A percentile compares a stretch with the other conserved stretches of the same genome.
Evolutionary conservation across 345 rosid species (phyloP).

Genomic region (Lepidium sativum): DNA sequence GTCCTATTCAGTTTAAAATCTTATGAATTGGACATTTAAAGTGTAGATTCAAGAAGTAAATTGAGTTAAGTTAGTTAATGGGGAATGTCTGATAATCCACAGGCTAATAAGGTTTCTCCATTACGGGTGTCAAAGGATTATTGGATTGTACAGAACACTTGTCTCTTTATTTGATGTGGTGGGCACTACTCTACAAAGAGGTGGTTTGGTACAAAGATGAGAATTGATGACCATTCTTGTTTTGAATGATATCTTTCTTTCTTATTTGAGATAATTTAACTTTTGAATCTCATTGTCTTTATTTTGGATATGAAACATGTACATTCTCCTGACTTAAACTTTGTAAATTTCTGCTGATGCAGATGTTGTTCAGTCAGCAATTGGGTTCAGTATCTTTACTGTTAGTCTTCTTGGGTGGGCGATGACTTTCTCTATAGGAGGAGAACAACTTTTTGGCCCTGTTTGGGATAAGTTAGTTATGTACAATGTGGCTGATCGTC

Average conservation of each 20-base stretch:
- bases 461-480: conserved; percentile 80
- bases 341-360: conserved; percentile 2
- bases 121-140: too few relatives aligned
- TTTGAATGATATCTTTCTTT: too few relatives aligned
- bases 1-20: background rate
- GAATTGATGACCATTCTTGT: background rate
- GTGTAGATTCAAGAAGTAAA: background rate
- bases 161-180: background rate
- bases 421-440: conserved; percentile 79
- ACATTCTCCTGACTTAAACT: background rate
- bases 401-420: conserved; percentile 68
- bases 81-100: background rate
- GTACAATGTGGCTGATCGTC: conserved; percentile 83
- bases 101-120: background rate
- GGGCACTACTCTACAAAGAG: background rate
- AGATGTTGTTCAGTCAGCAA: conserved; percentile 79
- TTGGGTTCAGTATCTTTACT: conserved; percentile 61
- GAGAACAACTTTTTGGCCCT: conserved; percentile 68
- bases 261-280: background rate
- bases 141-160: background rate
- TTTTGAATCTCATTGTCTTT: background rate
- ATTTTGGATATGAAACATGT: background rate
- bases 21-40: background rate
- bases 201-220: background rate
- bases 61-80: background rate